Evolutionary conservation across 202 grass and related monocot species (phyloP), one percentile per base, ranked within the genome.

Genomic region (Saccharum hybrid): DNA sequence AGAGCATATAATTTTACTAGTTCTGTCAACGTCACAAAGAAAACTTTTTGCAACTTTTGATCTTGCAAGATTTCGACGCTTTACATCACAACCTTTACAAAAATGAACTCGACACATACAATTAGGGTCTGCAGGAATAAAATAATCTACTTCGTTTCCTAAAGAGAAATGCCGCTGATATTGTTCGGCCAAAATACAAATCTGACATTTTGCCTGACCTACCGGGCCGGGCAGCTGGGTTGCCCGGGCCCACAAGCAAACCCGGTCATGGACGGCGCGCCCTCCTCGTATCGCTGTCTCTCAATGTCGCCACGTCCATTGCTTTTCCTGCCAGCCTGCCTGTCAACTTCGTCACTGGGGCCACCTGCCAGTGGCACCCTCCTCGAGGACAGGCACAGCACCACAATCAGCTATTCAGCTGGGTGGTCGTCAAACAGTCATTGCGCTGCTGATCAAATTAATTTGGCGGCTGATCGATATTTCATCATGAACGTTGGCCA

Each of bases 381-480:
- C 18, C 10, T 0, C 19, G 6, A 79, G 19, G 43, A 36, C 39
- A 31, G 42, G 61, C 61, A 31, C 57, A 61, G 9, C 57, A 26
- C 57, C 57, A 23, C 57, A 16, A 48, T 28, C 41, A 12, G 7
- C n/a, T 71, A 28, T 28, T 28, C 26, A 28, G 26, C 26, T 28
- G 41, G 68, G 56, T 22, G 9, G 22, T 3, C 5, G 6, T 45
- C 54, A 23, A 28, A 23, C 1, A 16, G 7, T 30, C 19, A 8
- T 36, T 15, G 26, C 38, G 38, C 2, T 65, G 40, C 41, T 26
- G 21, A 61, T 12, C 10, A 2, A 64, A 59, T 76, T 77, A 84
- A 68, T 76, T 84, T 16, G 72, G 45, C 19, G 63, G 46, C 10
- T 75, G 23, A 31, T 68, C 9, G 36, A 40, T 68, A 23, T 23